These are phyloP conservation scores for Jaltomata sinuosa DNA, from an alignment of 257 asterid species.

Conservation along the genomic window DNA sequence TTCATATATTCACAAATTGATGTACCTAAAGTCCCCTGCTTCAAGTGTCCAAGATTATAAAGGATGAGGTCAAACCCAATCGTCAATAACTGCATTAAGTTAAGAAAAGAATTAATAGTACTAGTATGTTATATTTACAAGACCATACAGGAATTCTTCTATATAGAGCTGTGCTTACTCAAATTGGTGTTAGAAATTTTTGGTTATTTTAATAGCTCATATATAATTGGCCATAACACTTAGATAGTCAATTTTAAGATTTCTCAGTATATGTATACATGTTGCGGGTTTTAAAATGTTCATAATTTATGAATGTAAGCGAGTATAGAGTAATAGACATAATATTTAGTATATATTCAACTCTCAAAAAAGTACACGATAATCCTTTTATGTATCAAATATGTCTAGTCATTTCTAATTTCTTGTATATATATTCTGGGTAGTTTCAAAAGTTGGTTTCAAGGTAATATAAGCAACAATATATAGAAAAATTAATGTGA, in stretches of 20 bases:
- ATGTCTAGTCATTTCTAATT: neutral
- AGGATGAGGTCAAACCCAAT: slow-evolving; percentile 74
- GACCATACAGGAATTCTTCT: neutral
- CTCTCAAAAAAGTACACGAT: neutral
- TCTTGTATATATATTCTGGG: neutral
- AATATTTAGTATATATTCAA: neutral
- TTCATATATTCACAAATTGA: neutral
- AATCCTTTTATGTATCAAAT: neutral
- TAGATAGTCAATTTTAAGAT: neutral
- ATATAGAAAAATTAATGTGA: neutral
- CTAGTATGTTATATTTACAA: neutral
- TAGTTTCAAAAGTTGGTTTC: neutral
- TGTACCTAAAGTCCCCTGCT: slow-evolving; percentile 85
- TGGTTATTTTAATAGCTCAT: neutral
- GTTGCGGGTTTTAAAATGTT: neutral
- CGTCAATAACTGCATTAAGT: too few species aligned
- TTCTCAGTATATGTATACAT: neutral
- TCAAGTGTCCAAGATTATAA: slow-evolving; percentile 79
- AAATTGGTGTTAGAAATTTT: neutral
- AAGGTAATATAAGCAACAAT: neutral
- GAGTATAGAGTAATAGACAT: neutral
- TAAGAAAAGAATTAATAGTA: neutral
- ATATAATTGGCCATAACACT: neutral
- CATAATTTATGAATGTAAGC: neutral
- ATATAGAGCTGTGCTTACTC: too few species aligned